Percentiles rank a stretch among this genome's conserved stretches.
phyloP scores from a whole-genome alignment of 768 basidiomycete genomes.

The Kwoniella heveanensis region DNA sequence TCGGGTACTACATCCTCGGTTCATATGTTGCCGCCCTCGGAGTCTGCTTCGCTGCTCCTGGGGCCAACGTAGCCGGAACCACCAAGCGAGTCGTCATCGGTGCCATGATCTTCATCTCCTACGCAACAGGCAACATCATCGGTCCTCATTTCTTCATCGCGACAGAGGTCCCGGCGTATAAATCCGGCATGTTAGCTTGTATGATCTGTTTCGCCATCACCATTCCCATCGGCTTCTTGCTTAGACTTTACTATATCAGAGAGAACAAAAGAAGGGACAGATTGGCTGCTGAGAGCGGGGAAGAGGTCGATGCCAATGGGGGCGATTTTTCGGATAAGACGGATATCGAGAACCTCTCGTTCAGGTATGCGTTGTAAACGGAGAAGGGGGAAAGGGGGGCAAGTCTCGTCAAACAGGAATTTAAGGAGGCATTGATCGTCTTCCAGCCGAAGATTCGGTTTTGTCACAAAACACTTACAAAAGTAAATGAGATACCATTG shows the following conservation, averaged over 20 bases:
- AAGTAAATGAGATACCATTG: not conserved
- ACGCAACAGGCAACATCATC: conserved; percentile 39
- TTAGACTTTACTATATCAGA: conserved; percentile 28
- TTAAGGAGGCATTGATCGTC: too few relatives aligned
- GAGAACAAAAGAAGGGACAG: conserved; percentile 23
- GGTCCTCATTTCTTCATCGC: conserved; percentile 40
- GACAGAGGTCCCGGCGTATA: conserved; percentile 35
- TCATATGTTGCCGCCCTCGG: conserved; percentile 39
- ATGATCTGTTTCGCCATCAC: conserved; percentile 31
- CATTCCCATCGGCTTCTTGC: conserved; percentile 20
- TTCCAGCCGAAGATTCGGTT: too few relatives aligned
- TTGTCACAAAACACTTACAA: not conserved
- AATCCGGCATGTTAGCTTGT: conserved; percentile 33
- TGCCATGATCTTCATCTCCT: conserved; percentile 39
- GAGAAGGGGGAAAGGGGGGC: not conserved
- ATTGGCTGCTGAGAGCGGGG: conserved; percentile 15
- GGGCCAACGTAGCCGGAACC: conserved; percentile 38
- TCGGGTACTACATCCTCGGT: conserved; percentile 39
- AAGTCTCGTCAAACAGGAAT: too few relatives aligned
- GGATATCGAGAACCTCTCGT: conserved; percentile 25
- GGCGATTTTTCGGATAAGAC: conserved; percentile 28
- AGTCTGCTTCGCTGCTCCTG: conserved; percentile 38
- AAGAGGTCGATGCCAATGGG: not conserved
- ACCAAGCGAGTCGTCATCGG: conserved; percentile 39
- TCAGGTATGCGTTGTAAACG: conserved; percentile 27